These are phyloP conservation scores for Cercospora sp. DNA, from an alignment of 2,329 filamentous ascomycete species.

Conservation along the genomic window DNA sequence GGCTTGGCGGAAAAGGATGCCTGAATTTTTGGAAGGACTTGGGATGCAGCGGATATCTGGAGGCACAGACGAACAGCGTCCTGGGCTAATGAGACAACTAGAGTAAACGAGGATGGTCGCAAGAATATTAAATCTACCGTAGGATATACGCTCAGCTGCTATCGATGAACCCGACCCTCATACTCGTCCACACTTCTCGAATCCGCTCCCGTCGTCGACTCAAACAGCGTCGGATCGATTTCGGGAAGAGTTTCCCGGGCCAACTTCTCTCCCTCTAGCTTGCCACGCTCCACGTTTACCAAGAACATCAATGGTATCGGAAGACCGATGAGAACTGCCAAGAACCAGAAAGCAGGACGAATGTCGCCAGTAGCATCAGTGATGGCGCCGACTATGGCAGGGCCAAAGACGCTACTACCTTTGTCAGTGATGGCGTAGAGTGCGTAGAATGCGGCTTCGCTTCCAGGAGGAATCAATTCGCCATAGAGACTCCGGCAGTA, in stretches of 20 bases:
- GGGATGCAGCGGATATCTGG: neutral
- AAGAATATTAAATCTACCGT: neutral
- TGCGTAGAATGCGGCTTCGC: conserved; percentile 93
- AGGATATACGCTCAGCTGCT: neutral
- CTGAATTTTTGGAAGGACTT: no score
- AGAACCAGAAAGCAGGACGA: conserved; percentile 78
- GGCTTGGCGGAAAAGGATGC: neutral
- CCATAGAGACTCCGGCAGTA: conserved; percentile 93
- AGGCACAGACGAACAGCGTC: no score
- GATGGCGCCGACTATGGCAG: conserved; percentile 88
- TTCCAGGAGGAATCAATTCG: conserved; percentile 89
- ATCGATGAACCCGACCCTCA: conserved; percentile 10
- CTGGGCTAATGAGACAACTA: neutral
- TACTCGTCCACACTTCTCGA: conserved; percentile 9
- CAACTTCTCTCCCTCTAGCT: conserved; percentile 45
- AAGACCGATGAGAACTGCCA: conserved; percentile 78
- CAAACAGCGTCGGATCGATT: neutral
- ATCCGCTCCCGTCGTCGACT: neutral
- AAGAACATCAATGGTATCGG: conserved; percentile 82
- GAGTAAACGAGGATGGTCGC: neutral
- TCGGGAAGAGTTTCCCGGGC: conserved; percentile 37
- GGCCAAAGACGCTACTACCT: conserved; percentile 88
- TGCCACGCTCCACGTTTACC: conserved; percentile 71
- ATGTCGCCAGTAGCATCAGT: conserved; percentile 66
- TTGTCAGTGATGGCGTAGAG: conserved; percentile 98